Evolutionary conservation across 495 filamentous ascomycete genomes (phyloP).

Genomic region (Neurospora tetrasperma): DNA sequence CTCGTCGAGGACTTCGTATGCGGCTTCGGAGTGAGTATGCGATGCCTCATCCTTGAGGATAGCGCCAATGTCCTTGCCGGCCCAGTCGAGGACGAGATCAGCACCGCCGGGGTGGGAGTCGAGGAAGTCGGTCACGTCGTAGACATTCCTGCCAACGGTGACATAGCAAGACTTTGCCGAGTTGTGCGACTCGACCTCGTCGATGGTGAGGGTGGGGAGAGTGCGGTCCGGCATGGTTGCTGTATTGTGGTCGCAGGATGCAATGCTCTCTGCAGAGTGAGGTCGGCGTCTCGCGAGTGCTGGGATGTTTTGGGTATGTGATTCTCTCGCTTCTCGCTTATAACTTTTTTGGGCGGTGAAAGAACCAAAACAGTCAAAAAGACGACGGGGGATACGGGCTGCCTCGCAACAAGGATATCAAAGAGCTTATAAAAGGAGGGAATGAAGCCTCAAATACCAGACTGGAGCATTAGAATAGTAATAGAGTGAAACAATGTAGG

Average conservation of each 20-base stretch:
- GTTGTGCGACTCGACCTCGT: slow-evolving; percentile 75
- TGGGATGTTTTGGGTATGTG: background rate
- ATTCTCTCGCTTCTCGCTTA: background rate
- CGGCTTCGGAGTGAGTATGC: slow-evolving; percentile 77
- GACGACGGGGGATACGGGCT: background rate
- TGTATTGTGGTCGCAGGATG: background rate
- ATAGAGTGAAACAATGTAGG: background rate
- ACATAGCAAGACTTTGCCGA: slow-evolving; percentile 83
- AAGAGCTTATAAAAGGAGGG: background rate
- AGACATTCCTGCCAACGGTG: slow-evolving; percentile 78
- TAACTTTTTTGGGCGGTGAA: background rate
- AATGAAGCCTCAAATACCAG: background rate
- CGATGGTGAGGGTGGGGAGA: slow-evolving; percentile 66
- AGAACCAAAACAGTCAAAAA: background rate
- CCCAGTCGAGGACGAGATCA: slow-evolving; percentile 82
- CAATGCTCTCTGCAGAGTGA: background rate
- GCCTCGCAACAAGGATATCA: background rate
- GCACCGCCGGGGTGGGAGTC: slow-evolving; percentile 83
- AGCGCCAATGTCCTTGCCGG: slow-evolving; percentile 71
- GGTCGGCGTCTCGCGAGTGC: background rate
- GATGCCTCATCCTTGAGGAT: slow-evolving; percentile 79
- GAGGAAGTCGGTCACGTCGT: slow-evolving; percentile 86
- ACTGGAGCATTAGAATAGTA: background rate
- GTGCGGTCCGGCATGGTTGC: slow-evolving; percentile 41
- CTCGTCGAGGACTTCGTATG: slow-evolving; percentile 83